Conservation (phyloP, 495 filamentous ascomycete genomes). For the Tetracladium setigerum region DNA sequence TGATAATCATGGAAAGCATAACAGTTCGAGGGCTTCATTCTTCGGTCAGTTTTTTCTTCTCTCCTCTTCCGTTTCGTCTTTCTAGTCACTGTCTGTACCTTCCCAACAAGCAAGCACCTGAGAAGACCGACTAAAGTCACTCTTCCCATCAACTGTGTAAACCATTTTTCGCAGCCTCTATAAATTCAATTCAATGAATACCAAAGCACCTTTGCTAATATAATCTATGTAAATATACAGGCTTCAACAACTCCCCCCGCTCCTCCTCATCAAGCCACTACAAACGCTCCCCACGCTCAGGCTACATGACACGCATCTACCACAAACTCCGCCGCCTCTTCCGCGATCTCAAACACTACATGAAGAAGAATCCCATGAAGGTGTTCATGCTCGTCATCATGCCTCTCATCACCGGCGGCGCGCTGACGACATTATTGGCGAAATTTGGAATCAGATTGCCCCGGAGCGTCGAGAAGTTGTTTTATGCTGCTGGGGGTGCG, state of each 20-base stretch:
- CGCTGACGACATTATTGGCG: constrained; percentile 60
- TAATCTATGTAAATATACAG: neutral
- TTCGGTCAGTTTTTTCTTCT: constrained; percentile 22
- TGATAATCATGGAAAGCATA: constrained; percentile 16
- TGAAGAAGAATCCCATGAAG: constrained; percentile 70
- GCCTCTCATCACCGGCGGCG: constrained; percentile 75
- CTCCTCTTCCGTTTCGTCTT: no score
- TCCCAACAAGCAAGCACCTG: no score
- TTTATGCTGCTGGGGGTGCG: constrained; percentile 43
- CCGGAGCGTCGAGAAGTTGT: constrained; percentile 41
- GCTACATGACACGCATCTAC: constrained; percentile 63
- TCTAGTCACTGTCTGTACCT: no score
- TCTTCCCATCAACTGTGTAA: no score
- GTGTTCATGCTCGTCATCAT: constrained; percentile 79
- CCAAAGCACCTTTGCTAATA: no score
- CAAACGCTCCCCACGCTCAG: constrained; percentile 64
- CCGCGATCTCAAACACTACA: constrained; percentile 67
- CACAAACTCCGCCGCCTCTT: constrained; percentile 64
- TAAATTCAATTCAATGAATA: no score
- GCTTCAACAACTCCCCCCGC: constrained; percentile 25
- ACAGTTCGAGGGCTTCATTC: constrained; percentile 34
- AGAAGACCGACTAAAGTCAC: no score
- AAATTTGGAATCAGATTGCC: constrained; percentile 74
- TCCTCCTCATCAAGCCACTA: constrained; percentile 55
- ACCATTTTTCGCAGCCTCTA: no score